Conservation (phyloP, 202 grass and related monocot species). For the Carex arenaria region DNA sequence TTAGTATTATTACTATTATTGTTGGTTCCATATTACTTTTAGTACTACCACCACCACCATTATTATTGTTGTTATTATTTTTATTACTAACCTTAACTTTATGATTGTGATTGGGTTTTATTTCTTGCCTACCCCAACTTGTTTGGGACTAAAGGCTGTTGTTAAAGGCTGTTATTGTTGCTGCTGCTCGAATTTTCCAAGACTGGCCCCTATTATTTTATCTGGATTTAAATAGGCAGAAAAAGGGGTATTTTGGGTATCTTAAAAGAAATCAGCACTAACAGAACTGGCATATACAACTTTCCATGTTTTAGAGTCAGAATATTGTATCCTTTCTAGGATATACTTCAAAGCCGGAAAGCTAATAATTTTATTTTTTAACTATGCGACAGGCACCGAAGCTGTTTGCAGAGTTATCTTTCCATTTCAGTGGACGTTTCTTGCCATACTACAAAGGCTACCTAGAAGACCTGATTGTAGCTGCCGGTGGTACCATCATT, state of each 20-base stretch:
- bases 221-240: not conserved
- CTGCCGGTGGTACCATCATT: constrained; percentile 50
- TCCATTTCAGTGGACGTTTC: constrained; percentile 72
- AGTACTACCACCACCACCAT: too few relatives aligned
- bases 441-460: constrained; percentile 62
- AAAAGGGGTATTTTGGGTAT: not conserved
- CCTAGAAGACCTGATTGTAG: constrained; percentile 58
- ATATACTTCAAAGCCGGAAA: constrained; percentile 1
- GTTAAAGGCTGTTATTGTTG: too few relatives aligned
- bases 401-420: constrained; percentile 56
- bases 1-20: too few relatives aligned
- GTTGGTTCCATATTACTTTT: too few relatives aligned
- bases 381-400: constrained; percentile 51
- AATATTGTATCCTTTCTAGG: not conserved
- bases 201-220: not conserved
- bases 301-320: not conserved
- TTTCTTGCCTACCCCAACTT: too few relatives aligned
- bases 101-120: too few relatives aligned
- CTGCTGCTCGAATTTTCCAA: not conserved
- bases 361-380: not conserved
- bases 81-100: too few relatives aligned
- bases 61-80: too few relatives aligned
- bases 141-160: too few relatives aligned
- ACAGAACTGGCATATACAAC: not conserved
- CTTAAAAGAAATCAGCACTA: not conserved